Evolutionary conservation across 257 asterid genomes (phyloP), one percentile per base, ranked within the genome.

Genomic region (Salvia miltiorrhiza): DNA sequence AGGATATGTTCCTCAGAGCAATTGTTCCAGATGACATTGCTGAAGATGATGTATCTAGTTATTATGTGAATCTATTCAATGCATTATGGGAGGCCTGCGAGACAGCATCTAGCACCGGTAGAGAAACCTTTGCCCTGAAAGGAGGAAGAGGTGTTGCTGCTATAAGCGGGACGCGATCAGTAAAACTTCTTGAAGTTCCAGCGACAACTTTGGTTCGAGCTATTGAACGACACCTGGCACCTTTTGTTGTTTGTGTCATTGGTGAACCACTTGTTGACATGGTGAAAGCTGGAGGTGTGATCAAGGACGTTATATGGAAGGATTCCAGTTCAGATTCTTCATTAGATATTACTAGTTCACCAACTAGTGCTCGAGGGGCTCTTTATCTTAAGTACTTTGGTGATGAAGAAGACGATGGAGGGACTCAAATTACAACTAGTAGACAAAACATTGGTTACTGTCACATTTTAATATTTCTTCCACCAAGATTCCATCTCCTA

Each of bases 41-140:
- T 21, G 81, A 70, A 74, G 90, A 78, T 54, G 76, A 47, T 55
- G 78, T 71, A 11, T 77, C 85, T n/a, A 60, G 65, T 55, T 90
- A 88, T 69, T 79, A 83, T 40, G 71, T 77, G 56, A 84, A 87
- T 39, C 77, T 93, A 21, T 93, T 90, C 73, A 78, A 84, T 75
- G 97, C 97, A 24, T 77, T 93, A 69, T 93, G 98, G 98, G 98
- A 90, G 82, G 95, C 96, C 40, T 90, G 97, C 53, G 96, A 88
- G 66, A 41, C 97, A 53, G 76, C 96, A 53, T 79, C 96, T 63
- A 83, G 86, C 78, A 85, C 93, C 9, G 97, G 96, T 57, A 74
- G 94, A 67, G 98, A 93, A 83, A 76, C 85, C 58, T 93, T 90
- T 59, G 75, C 77, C 60, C 77, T 93, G 68, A 93, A 83, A 87